These are phyloP conservation scores for Solanum dulcamara DNA, from an alignment of 257 asterid species.

Conservation along the genomic window DNA sequence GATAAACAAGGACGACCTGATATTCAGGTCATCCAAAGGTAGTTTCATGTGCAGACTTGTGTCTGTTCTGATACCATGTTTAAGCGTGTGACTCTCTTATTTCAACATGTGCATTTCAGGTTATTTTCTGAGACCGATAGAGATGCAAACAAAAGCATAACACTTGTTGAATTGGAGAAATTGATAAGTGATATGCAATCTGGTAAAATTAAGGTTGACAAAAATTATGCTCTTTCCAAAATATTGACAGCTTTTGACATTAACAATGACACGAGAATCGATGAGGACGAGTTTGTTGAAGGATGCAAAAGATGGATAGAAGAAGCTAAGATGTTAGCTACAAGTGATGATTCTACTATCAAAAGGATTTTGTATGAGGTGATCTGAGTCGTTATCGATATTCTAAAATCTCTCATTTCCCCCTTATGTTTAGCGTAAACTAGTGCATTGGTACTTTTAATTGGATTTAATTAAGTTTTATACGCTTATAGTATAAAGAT, in stretches of 20 bases:
- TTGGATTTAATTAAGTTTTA: background rate
- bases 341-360: constrained; percentile 5
- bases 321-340: constrained; percentile 14
- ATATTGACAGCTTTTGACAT: constrained; percentile 17
- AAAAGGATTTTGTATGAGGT: constrained; percentile 4
- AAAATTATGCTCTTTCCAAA: constrained; percentile 20
- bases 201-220: constrained; percentile 27
- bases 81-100: background rate
- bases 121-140: constrained; percentile 17
- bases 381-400: background rate
- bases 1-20: constrained; percentile 26
- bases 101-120: too few species aligned
- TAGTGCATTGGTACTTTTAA: background rate
- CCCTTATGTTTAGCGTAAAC: too few species aligned
- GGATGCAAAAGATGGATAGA: constrained; percentile 28
- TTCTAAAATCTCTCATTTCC: background rate
- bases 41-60: background rate
- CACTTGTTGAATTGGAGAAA: constrained; percentile 20
- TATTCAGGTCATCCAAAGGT: constrained; percentile 29
- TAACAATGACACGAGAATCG: constrained; percentile 17
- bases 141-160: constrained; percentile 22
- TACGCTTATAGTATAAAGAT: too few species aligned
- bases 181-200: constrained; percentile 18
- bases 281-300: constrained; percentile 18
- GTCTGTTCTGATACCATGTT: background rate